Evolutionary conservation across 192 early-diverging fungal genomes (phyloP).

Genomic region (Allomyces macrogynus): DNA sequence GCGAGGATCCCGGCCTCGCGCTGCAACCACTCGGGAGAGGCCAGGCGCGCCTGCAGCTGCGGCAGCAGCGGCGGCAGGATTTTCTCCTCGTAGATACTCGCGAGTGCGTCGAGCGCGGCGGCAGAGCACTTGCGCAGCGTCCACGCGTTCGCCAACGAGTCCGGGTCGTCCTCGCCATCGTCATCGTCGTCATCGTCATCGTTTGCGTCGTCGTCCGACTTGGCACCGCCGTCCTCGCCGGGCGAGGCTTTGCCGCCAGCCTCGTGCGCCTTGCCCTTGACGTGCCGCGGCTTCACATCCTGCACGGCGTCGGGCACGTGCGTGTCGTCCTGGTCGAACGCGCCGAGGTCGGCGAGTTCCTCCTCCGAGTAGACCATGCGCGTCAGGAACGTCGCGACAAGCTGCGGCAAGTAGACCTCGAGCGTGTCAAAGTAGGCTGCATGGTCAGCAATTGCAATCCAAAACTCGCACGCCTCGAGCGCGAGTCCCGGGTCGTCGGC

Average conservation of each 20-base stretch:
- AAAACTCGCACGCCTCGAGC: slow-evolving; percentile 98
- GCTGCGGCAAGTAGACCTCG: slow-evolving; percentile 42
- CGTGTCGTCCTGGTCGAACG: slow-evolving; percentile 60
- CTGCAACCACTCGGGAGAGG: slow-evolving; percentile 68
- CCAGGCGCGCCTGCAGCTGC: slow-evolving; percentile 58
- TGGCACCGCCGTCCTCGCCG: slow-evolving; percentile 3
- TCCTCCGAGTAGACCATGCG: slow-evolving; percentile 96
- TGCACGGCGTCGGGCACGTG: slow-evolving; percentile 68
- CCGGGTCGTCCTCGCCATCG: slow-evolving; percentile 66
- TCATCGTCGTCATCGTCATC: slow-evolving; percentile 72
- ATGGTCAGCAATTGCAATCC: slow-evolving; percentile 91
- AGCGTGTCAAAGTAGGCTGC: slow-evolving; percentile 52
- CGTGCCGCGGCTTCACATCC: slow-evolving; percentile 88
- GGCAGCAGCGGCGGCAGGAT: slow-evolving; percentile 73
- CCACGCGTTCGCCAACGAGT: slow-evolving; percentile 79
- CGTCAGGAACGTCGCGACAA: slow-evolving; percentile 79
- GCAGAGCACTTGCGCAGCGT: slow-evolving; percentile 97
- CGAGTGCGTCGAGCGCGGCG: slow-evolving; percentile 82
- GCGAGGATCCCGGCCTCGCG: slow-evolving; percentile 92
- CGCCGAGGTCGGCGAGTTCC: slow-evolving; percentile 33
- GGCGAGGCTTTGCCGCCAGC: slow-evolving; percentile 20
- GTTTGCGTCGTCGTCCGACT: slow-evolving; percentile 24
- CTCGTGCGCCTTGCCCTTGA: slow-evolving; percentile 61
- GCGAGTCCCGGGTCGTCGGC: slow-evolving; percentile 56
- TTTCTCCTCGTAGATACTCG: slow-evolving; percentile 67